Evolutionary conservation across 2,329 filamentous ascomycete species (phyloP), one percentile per base, ranked within the genome.

Genomic region (Ceratocystis smalleyi): DNA sequence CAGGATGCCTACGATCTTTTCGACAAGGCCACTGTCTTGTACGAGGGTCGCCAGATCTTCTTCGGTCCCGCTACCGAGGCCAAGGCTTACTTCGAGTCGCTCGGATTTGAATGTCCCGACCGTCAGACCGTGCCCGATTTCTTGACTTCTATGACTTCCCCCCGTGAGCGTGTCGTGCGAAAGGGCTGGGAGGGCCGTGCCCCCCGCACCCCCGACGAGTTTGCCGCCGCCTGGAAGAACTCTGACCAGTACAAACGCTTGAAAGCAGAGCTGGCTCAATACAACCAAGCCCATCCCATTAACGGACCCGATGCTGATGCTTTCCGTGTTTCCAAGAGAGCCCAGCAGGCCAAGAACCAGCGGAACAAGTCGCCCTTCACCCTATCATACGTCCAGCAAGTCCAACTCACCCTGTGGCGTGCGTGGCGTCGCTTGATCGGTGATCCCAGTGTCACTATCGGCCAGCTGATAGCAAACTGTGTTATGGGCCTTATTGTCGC

Each of bases 351-450:
- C 68, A 81, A 77, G 70, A 71, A 75, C 32, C 79, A 81, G 71
- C 86, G 89, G 2, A 73, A 79, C 60, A 83, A 83, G 72, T 95
- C 89, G 1, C 90, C 91, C 0, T 96, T 86, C 73, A 96, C 89
- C 0, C 77, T 96, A 45, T 92, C 89, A 0, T 88, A 86, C 68
- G 61, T 67, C 3, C 85, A 91, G 73, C 91, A 96, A 73, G 74
- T 96, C 68, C 73, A 80, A 67, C 83, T 96, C 12, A 96, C 91
- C 72, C 77, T 95, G 60, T 85, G 84, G 78, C 86, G 91, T 71
- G 90, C 89, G 10, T 94, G 86, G 77, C 82, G 84, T 70, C 84
- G 91, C 62, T 78, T 96, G 6, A 79, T 78, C 64, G 88, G 87
- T 62, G 91, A 96, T 71, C 86, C 88, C 22, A 87, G 82, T 70